Evolutionary conservation across 768 basidiomycete genomes (phyloP).

Genomic region (Lepiota venenata): DNA sequence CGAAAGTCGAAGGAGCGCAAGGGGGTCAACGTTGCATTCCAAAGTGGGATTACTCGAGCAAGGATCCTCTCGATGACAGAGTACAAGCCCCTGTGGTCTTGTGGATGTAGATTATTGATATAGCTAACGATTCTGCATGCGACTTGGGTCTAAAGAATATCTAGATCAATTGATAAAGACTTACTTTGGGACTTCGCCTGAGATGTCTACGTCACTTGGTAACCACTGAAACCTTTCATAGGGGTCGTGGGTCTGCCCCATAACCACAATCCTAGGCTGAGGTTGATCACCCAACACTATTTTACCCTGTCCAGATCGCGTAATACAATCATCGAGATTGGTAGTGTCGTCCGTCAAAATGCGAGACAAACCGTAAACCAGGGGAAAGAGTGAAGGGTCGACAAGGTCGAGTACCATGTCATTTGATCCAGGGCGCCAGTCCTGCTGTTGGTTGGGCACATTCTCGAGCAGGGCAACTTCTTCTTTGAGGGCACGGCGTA

Average conservation of each 20-base stretch:
- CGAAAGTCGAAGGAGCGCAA: not conserved
- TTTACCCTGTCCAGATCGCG: conserved; percentile 13
- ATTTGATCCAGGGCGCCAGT: conserved; percentile 43
- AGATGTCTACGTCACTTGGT: conserved; percentile 18
- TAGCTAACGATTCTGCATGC: conserved; percentile 25
- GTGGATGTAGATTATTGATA: conserved; percentile 38
- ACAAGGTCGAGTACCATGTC: conserved; percentile 39
- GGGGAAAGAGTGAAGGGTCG: conserved; percentile 37
- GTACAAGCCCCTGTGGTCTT: conserved; percentile 20
- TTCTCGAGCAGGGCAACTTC: conserved; percentile 27
- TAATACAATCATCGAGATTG: conserved; percentile 13
- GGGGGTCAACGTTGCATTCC: conserved; percentile 23
- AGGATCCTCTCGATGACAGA: conserved; percentile 24
- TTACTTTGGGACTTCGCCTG: conserved; percentile 13
- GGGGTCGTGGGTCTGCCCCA: not conserved
- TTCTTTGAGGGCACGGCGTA: conserved; percentile 17
- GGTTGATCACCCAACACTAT: not conserved
- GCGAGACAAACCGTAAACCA: conserved; percentile 29
- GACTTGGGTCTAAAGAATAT: not conserved
- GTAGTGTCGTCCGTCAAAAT: conserved; percentile 7
- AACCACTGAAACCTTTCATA: conserved; percentile 20
- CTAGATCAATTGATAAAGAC: not conserved
- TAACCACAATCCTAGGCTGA: too few relatives aligned
- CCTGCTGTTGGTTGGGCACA: conserved; percentile 27
- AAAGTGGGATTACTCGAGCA: conserved; percentile 24